Evolutionary conservation across 768 basidiomycete genomes (phyloP).

Genomic region (Udeniomyces megalosporus): DNA sequence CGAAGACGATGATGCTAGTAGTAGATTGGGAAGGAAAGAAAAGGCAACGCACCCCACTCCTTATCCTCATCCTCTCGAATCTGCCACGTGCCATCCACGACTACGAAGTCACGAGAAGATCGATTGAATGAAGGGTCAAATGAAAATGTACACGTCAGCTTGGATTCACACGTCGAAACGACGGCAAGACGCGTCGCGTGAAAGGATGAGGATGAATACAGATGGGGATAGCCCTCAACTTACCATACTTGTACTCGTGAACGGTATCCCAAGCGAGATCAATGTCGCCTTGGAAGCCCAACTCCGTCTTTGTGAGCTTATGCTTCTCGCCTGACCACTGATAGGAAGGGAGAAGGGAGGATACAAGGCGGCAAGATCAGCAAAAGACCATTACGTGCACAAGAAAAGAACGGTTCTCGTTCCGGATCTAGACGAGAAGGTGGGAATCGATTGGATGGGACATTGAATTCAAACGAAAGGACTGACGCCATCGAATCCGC

Average conservation of each 20-base stretch:
- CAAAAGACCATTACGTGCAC: neutral
- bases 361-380: neutral
- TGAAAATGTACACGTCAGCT: no score
- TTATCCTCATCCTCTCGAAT: neutral
- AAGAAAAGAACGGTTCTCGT: neutral
- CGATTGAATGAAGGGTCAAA: neutral
- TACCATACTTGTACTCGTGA: no score
- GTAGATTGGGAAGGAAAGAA: neutral
- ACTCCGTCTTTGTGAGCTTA: no score
- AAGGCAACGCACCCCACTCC: neutral
- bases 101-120: neutral
- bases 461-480: neutral
- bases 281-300: no score
- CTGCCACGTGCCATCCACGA: neutral
- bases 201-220: no score
- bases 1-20: neutral
- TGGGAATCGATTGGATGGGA: neutral
- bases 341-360: no score
- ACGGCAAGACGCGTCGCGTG: no score
- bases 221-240: no score
- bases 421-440: neutral
- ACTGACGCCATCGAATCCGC: neutral
- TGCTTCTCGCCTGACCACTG: no score
- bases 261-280: no score
- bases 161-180: no score